Conservation (phyloP, 129 eudicot genomes). For the Pulicaria dysenterica region DNA sequence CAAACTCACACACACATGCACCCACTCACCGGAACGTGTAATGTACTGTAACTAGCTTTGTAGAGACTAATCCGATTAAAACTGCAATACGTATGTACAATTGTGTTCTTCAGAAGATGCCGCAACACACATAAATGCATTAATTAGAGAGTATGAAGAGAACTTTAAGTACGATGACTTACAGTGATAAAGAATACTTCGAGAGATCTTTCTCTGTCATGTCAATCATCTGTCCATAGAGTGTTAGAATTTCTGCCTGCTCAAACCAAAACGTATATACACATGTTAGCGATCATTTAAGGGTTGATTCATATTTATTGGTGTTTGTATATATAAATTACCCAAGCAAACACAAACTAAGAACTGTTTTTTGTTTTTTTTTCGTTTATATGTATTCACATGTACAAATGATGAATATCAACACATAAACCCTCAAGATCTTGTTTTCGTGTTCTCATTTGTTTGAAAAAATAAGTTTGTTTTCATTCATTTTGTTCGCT, state of each 20-base stretch:
- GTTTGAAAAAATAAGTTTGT: no score
- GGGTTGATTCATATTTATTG: no score
- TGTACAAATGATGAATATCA: no score
- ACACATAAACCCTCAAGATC: no score
- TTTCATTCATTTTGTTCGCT: no score
- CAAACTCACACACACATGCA: not conserved
- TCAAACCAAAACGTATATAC: not conserved
- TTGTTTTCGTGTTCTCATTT: no score
- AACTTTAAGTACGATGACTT: slow-evolving; percentile 14
- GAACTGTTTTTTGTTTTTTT: no score
- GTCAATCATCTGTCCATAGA: slow-evolving; percentile 82
- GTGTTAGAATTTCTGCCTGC: slow-evolving; percentile 72
- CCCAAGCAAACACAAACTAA: no score
- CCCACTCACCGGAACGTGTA: slow-evolving; percentile 76
- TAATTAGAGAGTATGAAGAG: not conserved
- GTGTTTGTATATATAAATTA: no score
- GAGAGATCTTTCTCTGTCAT: slow-evolving; percentile 66
- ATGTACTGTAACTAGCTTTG: slow-evolving; percentile 72
- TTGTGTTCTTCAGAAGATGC: slow-evolving; percentile 16
- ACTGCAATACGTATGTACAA: slow-evolving; percentile 40
- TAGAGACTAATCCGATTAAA: slow-evolving; percentile 65
- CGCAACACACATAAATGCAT: not conserved
- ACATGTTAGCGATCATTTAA: no score
- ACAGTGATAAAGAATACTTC: slow-evolving; percentile 59
- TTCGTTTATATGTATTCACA: no score